Base-by-base conservation (phyloP, 1,284 basidiomycete species). In the Apiotrichum porosum region DNA sequence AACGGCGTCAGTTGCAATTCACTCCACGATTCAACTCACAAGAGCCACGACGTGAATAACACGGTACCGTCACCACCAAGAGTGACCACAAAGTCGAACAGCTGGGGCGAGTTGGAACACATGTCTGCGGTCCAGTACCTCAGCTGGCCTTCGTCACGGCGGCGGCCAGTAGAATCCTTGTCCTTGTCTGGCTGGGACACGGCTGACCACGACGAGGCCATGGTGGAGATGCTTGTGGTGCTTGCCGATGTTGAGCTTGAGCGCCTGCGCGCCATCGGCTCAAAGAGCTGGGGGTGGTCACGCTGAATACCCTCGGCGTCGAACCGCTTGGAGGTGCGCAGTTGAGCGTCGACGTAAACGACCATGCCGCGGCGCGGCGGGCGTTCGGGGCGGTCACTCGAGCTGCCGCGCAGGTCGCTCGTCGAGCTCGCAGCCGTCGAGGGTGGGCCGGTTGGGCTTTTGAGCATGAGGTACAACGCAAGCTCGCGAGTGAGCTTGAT, bases 11-110 rank as follows among this genome's bases (percentile, higher is more conserved):
- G 47, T 28, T n/a, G 31, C 21, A 33, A 15, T 2, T 12, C 14
- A 23, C 8, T 14, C n/a, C 15, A 42, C 22, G 9, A 13, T 21
- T 4, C 10, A 15, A 57, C 66, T 61, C 37, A 70, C 68, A 99
- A 99, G 30, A 99, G 79, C 95, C 95, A 98, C 4, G 95, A 98
- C 6, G 95, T 97, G 76, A 97, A 98, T 18, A 99, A 81, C 1
- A 98, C 94, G 0, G 95, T 99, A 12, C 95, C 95, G 69, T 99
- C 95, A 15, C 95, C 95, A 37, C 95, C 95, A 51, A 95, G 84
- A 86, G 95, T 98, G 43, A 98, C 80, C 52, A 98, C 95, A 69
- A 99, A 95, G 73, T 99, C 95, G 65, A 99, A 98, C 9, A 97
- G 79, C 66, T 98, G 88, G 1, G 95, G 87, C 50, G 83, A 87